These are phyloP conservation scores for Rhamnella rubrinervis DNA, from an alignment of 331 rosid genomes.

Conservation along the genomic window DNA sequence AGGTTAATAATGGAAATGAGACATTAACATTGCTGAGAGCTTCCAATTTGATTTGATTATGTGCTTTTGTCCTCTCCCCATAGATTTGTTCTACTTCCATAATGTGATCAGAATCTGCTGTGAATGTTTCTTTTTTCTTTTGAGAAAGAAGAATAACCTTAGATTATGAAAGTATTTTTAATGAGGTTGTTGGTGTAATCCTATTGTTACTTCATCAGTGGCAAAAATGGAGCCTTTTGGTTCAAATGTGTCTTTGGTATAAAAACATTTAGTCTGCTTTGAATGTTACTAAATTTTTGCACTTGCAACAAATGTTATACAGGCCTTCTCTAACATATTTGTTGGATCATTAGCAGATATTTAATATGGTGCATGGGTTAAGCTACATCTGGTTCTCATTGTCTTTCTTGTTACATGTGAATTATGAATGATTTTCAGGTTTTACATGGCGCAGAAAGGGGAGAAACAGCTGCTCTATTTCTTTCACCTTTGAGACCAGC, in stretches of 20 bases:
- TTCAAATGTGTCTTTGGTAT: slow-evolving; percentile 15
- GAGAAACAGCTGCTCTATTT: slow-evolving; percentile 80
- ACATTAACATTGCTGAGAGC: neutral
- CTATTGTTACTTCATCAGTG: neutral
- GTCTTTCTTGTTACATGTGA: neutral
- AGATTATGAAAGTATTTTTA: too few relatives aligned
- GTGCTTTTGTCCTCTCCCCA: neutral
- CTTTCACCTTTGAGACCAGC: slow-evolving; percentile 82
- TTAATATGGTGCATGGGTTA: neutral
- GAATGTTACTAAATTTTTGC: neutral
- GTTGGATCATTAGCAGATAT: neutral
- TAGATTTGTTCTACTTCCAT: too few relatives aligned
- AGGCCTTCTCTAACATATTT: neutral
- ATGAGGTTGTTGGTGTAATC: too few relatives aligned
- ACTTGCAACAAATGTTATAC: neutral
- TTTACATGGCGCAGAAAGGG: slow-evolving; percentile 88
- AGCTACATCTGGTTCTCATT: slow-evolving; percentile 2
- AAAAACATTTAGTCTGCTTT: neutral
- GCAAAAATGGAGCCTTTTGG: slow-evolving; percentile 8
- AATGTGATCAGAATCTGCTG: too few relatives aligned
- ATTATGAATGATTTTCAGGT: slow-evolving; percentile 51
- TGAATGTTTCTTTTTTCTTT: too few relatives aligned
- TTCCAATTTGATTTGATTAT: neutral
- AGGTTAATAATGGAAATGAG: neutral
- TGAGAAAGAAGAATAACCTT: too few relatives aligned